Evolutionary conservation across 1,139 yeast genomes (phyloP), one percentile per base, ranked within the genome.

Genomic region (Lodderomyces beijingensis): DNA sequence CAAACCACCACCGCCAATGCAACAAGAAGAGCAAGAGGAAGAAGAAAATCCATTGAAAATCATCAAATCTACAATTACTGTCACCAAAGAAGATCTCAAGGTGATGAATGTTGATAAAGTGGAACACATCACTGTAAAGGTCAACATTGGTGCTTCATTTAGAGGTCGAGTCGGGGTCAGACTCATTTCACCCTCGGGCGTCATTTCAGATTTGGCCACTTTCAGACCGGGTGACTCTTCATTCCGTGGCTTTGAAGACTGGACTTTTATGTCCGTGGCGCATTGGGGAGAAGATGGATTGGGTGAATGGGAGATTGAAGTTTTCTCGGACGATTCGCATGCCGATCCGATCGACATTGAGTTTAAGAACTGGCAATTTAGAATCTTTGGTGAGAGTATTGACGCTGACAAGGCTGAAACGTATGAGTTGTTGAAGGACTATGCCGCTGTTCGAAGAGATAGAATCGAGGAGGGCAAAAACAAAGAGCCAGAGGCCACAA

Each of bases 201-300:
- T 83, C 18, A 62, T 64, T 9, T 86, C 96, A 24, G 74, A 79
- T 31, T 65, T 93, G 42, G 95, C 95, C 1, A 75, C 80, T n/a
- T 70, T 70, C 25, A 74, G 99, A 46, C 57, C 57, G 4, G 46
- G 57, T 14, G 99, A 93, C 55, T 45, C 41, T 3, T 66, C 78
- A 4, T 46, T 49, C 2, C 63, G 54, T 2, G 96, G 96, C 0
- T 83, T 86, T 45, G 49, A 52, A 7, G 69, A 82, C 43, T 93
- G 99, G 99, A 84, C 88, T 1, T 91, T 91, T 51, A 87, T 89
- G 88, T 76, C 93, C n/a, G 97, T 93, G 15, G 97, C 95, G 2
- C 97, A 91, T 55, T 91, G 98, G 97, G 96, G 96, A 22, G 96
- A 88, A 53, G 41, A 56, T 1, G 93, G 93, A 2, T 57, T 59